These are phyloP conservation scores for Vaccinium macrocarpon DNA, from an alignment of 148 eudicot species.

Conservation along the genomic window DNA sequence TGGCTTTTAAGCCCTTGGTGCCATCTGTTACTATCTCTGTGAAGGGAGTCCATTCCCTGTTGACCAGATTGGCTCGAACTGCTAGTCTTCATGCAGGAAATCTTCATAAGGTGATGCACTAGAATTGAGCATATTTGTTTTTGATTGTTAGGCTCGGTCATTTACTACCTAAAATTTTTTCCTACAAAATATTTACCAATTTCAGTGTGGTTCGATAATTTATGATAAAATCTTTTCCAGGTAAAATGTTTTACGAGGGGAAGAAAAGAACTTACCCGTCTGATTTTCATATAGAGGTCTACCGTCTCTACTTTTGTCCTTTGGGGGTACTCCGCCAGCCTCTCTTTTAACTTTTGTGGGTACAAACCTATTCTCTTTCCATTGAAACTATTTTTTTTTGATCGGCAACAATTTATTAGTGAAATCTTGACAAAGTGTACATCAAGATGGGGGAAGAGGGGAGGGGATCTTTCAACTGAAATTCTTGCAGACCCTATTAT, in stretches of 20 bases:
- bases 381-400: neutral
- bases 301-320: neutral
- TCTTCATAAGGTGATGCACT: slow-evolving; percentile 74
- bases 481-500: neutral
- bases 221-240: neutral
- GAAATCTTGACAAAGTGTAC: too few species aligned
- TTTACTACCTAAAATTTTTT: neutral
- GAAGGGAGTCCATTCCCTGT: slow-evolving; percentile 71
- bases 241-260: neutral
- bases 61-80: slow-evolving; percentile 76
- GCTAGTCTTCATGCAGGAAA: slow-evolving; percentile 94
- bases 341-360: neutral
- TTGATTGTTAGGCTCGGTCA: neutral
- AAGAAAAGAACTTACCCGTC: neutral
- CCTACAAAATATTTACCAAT: neutral
- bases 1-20: slow-evolving; percentile 68
- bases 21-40: slow-evolving; percentile 67
- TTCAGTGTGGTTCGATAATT: neutral
- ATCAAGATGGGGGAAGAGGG: too few species aligned
- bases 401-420: too few species aligned
- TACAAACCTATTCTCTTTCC: neutral
- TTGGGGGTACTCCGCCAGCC: neutral
- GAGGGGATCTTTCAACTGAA: neutral
- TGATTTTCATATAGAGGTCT: neutral
- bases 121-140: neutral